Conservation (phyloP, 2,329 filamentous ascomycete species). For the Onygena corvina region DNA sequence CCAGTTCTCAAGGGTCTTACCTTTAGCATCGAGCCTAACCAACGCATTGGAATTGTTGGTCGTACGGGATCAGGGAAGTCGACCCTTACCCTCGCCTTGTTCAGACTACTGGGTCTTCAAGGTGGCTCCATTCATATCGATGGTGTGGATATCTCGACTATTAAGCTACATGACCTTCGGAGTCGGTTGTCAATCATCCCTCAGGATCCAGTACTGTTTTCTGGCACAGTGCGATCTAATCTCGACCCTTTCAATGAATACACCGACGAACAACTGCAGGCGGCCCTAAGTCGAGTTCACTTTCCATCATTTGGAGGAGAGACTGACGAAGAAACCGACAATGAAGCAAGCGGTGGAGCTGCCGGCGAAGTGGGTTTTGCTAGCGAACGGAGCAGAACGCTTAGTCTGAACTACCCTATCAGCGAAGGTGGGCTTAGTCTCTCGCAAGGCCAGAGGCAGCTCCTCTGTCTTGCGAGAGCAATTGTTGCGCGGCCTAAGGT, state of each 20-base stretch:
- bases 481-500: conserved; percentile 49
- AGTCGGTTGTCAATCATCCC: conserved; percentile 89
- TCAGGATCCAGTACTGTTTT: conserved; percentile 90
- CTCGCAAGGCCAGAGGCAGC: conserved; percentile 53
- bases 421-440: conserved; percentile 45
- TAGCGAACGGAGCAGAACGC: background rate
- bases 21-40: conserved; percentile 71
- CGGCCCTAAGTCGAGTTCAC: conserved; percentile 45
- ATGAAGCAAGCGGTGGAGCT: background rate
- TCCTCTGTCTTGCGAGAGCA: conserved; percentile 53
- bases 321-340: background rate
- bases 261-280: conserved; percentile 95
- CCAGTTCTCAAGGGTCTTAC: conserved; percentile 83
- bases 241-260: conserved; percentile 87
- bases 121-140: conserved; percentile 52
- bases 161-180: conserved; percentile 77
- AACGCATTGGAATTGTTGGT: conserved; percentile 93
- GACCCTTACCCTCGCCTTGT: conserved; percentile 82
- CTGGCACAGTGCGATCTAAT: conserved; percentile 85
- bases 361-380: background rate
- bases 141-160: conserved; percentile 71
- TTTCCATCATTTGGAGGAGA: background rate
- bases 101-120: conserved; percentile 83
- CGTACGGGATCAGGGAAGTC: conserved; percentile 92
- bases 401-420: conserved; percentile 1